These are phyloP conservation scores for Citrus trifoliata DNA, from an alignment of 345 rosid species.

Conservation along the genomic window DNA sequence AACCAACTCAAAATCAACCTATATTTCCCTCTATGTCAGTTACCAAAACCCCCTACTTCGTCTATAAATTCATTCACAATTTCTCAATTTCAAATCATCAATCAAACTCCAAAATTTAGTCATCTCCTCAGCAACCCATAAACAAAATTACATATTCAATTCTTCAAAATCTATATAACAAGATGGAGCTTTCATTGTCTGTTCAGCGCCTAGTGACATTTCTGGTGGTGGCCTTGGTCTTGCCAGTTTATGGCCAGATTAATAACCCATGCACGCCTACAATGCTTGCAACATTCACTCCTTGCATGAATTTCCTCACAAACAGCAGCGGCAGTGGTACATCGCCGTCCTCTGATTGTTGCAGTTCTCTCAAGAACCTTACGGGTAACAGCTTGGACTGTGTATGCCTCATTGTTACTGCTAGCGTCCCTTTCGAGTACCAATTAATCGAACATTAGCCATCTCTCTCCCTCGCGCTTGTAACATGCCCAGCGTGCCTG, in stretches of 20 bases:
- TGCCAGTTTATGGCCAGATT: constrained; percentile 44
- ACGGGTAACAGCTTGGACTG: constrained; percentile 62
- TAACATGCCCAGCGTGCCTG: constrained; percentile 74
- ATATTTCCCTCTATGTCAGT: constrained; percentile 17
- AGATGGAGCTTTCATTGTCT: constrained; percentile 21
- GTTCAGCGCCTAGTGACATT: background rate
- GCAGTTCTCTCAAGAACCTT: constrained; percentile 57
- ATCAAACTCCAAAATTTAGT: constrained; percentile 8
- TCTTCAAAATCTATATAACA: background rate
- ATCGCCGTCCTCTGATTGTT: constrained; percentile 58
- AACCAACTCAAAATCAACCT: constrained; percentile 39
- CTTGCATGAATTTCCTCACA: constrained; percentile 68
- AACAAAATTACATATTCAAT: background rate
- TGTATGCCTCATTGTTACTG: constrained; percentile 64
- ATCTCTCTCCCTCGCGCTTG: constrained; percentile 83
- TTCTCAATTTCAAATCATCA: constrained; percentile 1
- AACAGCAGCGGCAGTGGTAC: constrained; percentile 57
- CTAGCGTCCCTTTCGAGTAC: constrained; percentile 59
- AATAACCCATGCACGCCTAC: constrained; percentile 52
- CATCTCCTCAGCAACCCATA: background rate
- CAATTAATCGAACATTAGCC: constrained; percentile 74
- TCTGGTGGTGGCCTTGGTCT: constrained; percentile 14
- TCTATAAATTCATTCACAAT: constrained; percentile 30
- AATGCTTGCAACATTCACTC: constrained; percentile 46
- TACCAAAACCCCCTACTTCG: background rate